phyloP scores from a whole-genome alignment of 768 basidiomycete genomes.

The Leccinum rimulosum region DNA sequence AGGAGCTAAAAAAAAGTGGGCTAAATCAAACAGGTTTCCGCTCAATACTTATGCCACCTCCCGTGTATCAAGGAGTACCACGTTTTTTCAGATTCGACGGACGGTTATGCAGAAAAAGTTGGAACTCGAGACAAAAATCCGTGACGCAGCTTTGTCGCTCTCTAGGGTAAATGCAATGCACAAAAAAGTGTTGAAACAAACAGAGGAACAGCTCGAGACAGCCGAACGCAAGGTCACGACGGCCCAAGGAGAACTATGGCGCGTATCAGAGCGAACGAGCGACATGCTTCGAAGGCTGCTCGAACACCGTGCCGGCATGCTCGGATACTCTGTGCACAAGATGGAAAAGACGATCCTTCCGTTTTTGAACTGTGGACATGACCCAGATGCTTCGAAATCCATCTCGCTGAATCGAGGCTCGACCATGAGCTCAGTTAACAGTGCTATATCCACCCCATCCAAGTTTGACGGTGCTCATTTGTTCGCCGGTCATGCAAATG shows the following conservation, averaged over 20 bases:
- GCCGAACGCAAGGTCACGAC: slow-evolving; percentile 72
- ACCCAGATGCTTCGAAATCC: slow-evolving; percentile 47
- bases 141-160: slow-evolving; percentile 79
- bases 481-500: slow-evolving; percentile 77
- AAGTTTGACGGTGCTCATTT: slow-evolving; percentile 83
- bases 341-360: slow-evolving; percentile 56
- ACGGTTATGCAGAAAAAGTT: slow-evolving; percentile 72
- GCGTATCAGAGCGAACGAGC: slow-evolving; percentile 59
- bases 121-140: slow-evolving; percentile 79
- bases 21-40: slow-evolving; percentile 19
- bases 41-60: not conserved
- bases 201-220: slow-evolving; percentile 65
- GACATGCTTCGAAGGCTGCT: slow-evolving; percentile 65
- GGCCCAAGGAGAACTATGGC: slow-evolving; percentile 70
- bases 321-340: slow-evolving; percentile 65
- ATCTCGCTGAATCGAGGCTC: slow-evolving; percentile 52
- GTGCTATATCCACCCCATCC: slow-evolving; percentile 42
- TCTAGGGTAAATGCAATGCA: slow-evolving; percentile 60
- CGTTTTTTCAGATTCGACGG: slow-evolving; percentile 59
- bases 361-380: slow-evolving; percentile 28
- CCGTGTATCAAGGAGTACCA: slow-evolving; percentile 63
- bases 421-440: slow-evolving; percentile 49
- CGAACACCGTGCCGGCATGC: slow-evolving; percentile 81
- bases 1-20: slow-evolving; percentile 65
- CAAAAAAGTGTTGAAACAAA: slow-evolving; percentile 60